phyloP scores from a whole-genome alignment of 2,329 filamentous ascomycete species.

The Ophiostoma pallidulum region DNA sequence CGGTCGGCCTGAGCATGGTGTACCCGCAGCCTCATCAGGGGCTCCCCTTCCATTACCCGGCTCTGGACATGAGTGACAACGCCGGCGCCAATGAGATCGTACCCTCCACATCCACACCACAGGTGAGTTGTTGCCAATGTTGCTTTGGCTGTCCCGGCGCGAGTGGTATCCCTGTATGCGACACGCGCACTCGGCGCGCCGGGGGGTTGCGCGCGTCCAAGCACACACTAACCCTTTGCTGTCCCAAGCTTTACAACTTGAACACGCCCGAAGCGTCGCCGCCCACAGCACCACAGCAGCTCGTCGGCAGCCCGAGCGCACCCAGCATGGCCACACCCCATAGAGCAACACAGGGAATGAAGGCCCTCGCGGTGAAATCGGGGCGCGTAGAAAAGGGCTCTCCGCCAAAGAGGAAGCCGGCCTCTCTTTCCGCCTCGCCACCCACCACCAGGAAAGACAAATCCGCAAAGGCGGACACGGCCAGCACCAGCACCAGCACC shows the following conservation, averaged over 20 bases:
- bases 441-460: slow-evolving; percentile 26
- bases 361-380: slow-evolving; percentile 24
- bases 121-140: too few species aligned
- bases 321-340: slow-evolving; percentile 18
- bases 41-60: slow-evolving; percentile 15
- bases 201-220: background rate
- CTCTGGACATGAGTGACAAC: slow-evolving; percentile 4
- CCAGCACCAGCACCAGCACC: slow-evolving; percentile 28
- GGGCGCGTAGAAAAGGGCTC: slow-evolving; percentile 32
- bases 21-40: slow-evolving; percentile 21
- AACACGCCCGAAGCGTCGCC: slow-evolving; percentile 28
- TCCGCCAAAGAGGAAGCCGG: slow-evolving; percentile 30
- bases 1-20: slow-evolving; percentile 23
- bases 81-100: background rate
- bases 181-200: too few species aligned
- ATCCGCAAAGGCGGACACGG: slow-evolving; percentile 29
- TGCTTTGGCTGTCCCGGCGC: background rate
- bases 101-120: background rate
- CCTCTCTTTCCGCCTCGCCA: slow-evolving; percentile 6
- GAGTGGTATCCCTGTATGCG: too few species aligned
- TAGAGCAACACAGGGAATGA: slow-evolving; percentile 24
- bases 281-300: slow-evolving; percentile 27
- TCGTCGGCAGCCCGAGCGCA: slow-evolving; percentile 19
- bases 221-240: background rate
- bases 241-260: slow-evolving; percentile 9